Evolutionary conservation across 192 early-diverging fungal genomes (phyloP), one percentile per base, ranked within the genome.

Genomic region (Globomyces pollinis-pini): DNA sequence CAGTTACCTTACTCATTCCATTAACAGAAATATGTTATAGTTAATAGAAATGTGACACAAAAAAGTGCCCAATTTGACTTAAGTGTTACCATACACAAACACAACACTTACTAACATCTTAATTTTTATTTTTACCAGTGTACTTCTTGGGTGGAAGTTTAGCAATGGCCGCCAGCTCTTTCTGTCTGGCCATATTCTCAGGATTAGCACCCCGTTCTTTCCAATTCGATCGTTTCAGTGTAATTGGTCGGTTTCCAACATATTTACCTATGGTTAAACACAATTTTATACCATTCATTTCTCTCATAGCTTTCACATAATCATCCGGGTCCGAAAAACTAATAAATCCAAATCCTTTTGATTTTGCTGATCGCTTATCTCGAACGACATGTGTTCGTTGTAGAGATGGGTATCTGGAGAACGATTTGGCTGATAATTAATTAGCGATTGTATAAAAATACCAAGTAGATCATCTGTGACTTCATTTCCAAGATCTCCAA

Each of bases 401-500:
- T n/a, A 96, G 74, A 7, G 86, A 84, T 15, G 83, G 79, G 64
- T 93, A 98, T 66, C 93, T 94, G 36, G 79, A 67, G 68, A 98
- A 98, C 2, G 85, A 77, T 51, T 87, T 84, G 20, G 72, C 65
- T 23, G 95, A 70, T n/a, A n/a, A n/a, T n/a, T n/a, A n/a, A n/a
- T n/a, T n/a, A n/a, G n/a, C n/a, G n/a, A n/a, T n/a, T n/a, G n/a
- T n/a, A n/a, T n/a, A n/a, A n/a, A n/a, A n/a, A n/a, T n/a, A n/a
- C n/a, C n/a, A n/a, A n/a, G n/a, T 29, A 90, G 47, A 16, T 95
- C 91, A 58, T 88, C 86, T 0, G 86, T 91, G 1, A 94, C 89
- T 55, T 98, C 94, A 53, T 90, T 92, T 21, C 94, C 94, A 23
- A 98, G 71, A 69, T 98, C 89, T 41, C 94, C 93, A 54, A 84